A percentile compares a stretch with the other conserved stretches of the same genome.
Evolutionary conservation across 1,284 basidiomycete species (phyloP).

Genomic region (Ustilago lituana): DNA sequence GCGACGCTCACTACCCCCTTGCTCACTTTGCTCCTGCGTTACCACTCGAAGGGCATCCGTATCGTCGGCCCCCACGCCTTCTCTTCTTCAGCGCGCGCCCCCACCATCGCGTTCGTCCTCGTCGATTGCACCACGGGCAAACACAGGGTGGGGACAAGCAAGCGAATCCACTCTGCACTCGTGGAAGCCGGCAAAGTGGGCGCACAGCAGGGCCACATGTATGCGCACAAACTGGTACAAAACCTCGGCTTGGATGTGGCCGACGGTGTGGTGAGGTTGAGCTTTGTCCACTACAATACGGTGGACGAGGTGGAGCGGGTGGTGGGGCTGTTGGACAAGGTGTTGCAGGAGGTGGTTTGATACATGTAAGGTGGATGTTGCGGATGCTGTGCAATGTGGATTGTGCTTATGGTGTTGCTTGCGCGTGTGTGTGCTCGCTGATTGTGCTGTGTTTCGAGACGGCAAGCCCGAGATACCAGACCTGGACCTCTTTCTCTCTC

Average conservation of each 20-base stretch:
- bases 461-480: too few species aligned
- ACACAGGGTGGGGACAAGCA: conserved; percentile 71
- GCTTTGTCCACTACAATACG: conserved; percentile 83
- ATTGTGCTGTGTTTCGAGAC: too few species aligned
- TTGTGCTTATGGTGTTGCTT: too few species aligned
- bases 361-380: too few species aligned
- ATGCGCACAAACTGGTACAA: conserved; percentile 76
- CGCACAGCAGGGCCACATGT: conserved; percentile 82
- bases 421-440: too few species aligned
- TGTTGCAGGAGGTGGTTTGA: conserved; percentile 44
- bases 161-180: conserved; percentile 72
- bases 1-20: conserved; percentile 69
- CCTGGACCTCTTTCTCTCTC: too few species aligned
- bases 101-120: too few species aligned
- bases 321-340: conserved; percentile 70
- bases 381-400: too few species aligned
- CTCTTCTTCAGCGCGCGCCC: too few species aligned
- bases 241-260: conserved; percentile 65
- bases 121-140: conserved; percentile 34
- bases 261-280: conserved; percentile 79
- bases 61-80: conserved; percentile 78
- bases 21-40: conserved; percentile 69
- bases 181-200: conserved; percentile 73
- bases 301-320: conserved; percentile 75
- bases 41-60: conserved; percentile 69